phyloP scores from a whole-genome alignment of 2,329 filamentous ascomycete species.

The Chaetomium olivaceum region DNA sequence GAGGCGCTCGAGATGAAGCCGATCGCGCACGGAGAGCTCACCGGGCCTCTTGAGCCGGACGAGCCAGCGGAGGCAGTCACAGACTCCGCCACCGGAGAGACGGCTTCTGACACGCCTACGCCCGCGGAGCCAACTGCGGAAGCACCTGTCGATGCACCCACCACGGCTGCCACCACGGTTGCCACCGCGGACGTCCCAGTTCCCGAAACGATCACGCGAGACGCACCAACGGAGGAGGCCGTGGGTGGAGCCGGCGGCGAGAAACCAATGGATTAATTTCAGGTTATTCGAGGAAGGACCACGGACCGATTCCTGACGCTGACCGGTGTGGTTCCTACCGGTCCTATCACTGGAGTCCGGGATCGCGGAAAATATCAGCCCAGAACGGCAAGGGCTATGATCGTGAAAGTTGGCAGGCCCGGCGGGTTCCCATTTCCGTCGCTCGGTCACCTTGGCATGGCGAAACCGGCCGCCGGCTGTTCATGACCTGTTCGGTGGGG shows the following conservation, averaged over 20 bases:
- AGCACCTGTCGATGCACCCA: neutral
- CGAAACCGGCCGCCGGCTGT: neutral
- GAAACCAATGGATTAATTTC: neutral
- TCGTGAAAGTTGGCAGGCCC: neutral
- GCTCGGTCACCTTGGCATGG: neutral
- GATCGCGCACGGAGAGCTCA: constrained; percentile 23
- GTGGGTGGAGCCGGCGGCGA: neutral
- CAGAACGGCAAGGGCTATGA: neutral
- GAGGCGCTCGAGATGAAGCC: constrained; percentile 50
- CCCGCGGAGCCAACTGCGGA: neutral
- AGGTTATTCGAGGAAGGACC: neutral
- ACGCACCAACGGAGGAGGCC: constrained; percentile 11
- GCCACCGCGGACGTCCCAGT: neutral
- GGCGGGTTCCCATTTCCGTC: neutral
- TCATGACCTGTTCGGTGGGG: neutral
- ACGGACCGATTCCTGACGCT: constrained; percentile 2
- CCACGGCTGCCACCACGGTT: neutral
- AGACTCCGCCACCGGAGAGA: neutral
- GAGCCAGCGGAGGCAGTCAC: neutral
- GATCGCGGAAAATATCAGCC: neutral
- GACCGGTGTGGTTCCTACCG: constrained; percentile 1
- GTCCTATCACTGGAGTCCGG: neutral
- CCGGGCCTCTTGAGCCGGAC: neutral
- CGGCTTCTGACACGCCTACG: neutral
- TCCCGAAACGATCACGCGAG: neutral